Conservation (phyloP, 2,329 filamentous ascomycete genomes). For the Xylariaceae sp. region DNA sequence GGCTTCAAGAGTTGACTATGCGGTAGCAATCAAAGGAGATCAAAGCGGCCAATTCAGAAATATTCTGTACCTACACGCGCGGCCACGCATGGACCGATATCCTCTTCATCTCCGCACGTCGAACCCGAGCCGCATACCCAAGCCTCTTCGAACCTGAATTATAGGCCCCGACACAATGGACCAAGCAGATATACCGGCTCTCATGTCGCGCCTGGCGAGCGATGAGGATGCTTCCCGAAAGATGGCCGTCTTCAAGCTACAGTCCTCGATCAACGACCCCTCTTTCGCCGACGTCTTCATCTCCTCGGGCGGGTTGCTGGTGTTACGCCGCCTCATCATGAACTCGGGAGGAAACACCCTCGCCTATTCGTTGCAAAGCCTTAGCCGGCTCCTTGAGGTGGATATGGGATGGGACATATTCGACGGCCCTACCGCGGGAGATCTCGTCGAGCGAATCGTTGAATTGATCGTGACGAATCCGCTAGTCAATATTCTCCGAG, state of each 20-base stretch:
- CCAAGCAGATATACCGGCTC: slow-evolving; percentile 60
- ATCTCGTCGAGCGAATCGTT: slow-evolving; percentile 72
- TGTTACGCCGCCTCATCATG: slow-evolving; percentile 78
- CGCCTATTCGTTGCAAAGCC: slow-evolving; percentile 87
- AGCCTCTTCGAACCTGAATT: not conserved
- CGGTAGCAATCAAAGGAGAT: not conserved
- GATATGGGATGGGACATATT: slow-evolving; percentile 97
- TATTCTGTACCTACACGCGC: not conserved
- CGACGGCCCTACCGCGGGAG: slow-evolving; percentile 55
- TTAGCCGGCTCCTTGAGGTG: slow-evolving; percentile 82
- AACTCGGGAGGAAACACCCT: slow-evolving; percentile 86
- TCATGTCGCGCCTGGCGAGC: slow-evolving; percentile 58
- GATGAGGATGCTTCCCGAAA: slow-evolving; percentile 89
- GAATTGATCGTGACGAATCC: slow-evolving; percentile 92
- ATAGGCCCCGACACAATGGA: slow-evolving; percentile 43
- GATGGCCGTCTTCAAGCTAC: slow-evolving; percentile 98
- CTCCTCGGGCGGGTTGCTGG: slow-evolving; percentile 74
- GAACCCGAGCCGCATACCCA: no score
- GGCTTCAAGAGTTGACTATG: not conserved
- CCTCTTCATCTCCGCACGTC: not conserved
- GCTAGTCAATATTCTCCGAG: slow-evolving; percentile 92
- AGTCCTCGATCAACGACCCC: slow-evolving; percentile 90
- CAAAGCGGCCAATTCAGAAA: slow-evolving; percentile 8
- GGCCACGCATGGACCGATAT: not conserved
- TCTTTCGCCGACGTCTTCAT: slow-evolving; percentile 97